These are phyloP conservation scores for Achlya hypogyna DNA, from an alignment of 352 stramenopile species.

Conservation along the genomic window DNA sequence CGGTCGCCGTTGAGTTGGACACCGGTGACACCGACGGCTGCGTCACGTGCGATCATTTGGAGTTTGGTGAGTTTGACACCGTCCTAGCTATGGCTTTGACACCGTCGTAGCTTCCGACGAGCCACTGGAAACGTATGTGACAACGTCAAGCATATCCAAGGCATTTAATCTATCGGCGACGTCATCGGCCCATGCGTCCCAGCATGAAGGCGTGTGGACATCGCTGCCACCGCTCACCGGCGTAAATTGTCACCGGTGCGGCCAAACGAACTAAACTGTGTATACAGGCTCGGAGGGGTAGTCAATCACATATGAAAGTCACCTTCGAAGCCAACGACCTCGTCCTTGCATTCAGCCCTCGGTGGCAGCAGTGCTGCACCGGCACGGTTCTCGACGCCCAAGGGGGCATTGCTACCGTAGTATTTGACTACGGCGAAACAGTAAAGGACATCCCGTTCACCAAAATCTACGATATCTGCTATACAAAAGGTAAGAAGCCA, in stretches of 20 bases:
- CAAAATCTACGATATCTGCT: background rate
- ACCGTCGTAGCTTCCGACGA: background rate
- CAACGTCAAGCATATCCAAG: background rate
- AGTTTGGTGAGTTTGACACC: background rate
- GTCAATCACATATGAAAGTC: background rate
- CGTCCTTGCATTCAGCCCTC: conserved; percentile 5
- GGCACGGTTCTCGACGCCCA: background rate
- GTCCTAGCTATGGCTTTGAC: background rate
- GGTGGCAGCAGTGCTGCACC: conserved; percentile 6
- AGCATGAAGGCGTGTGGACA: background rate
- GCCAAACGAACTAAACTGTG: no score
- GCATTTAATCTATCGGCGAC: background rate
- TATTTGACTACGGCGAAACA: conserved; percentile 18
- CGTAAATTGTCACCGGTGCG: background rate
- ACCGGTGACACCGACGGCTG: background rate
- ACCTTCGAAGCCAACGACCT: background rate
- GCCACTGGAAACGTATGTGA: background rate
- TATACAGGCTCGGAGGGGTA: background rate
- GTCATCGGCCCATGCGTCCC: background rate
- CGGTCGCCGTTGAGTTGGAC: background rate
- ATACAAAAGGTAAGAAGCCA: conserved; percentile 1
- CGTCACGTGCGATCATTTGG: background rate
- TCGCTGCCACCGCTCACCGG: background rate
- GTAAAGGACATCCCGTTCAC: background rate
- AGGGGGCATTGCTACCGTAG: background rate